Evolutionary conservation across 306 rosid species (phyloP).

Genomic region (Castanopsis chinensis): DNA sequence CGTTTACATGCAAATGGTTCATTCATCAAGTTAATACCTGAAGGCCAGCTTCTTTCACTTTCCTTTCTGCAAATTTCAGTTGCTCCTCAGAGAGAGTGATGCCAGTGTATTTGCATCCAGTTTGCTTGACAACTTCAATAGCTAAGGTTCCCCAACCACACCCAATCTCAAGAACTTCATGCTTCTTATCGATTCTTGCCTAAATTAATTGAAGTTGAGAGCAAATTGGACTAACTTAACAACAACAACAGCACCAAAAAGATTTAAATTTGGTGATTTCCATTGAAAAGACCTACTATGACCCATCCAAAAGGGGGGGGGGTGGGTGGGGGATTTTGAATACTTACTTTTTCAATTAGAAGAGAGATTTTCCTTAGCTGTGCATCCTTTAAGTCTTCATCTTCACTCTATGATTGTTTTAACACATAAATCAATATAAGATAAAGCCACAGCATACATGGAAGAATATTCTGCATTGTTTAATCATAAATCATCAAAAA

Average conservation of each 20-base stretch:
- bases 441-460: background rate
- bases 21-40: slow-evolving; percentile 45
- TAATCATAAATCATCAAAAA: background rate
- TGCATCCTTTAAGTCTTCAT: slow-evolving; percentile 74
- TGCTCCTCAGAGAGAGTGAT: slow-evolving; percentile 84
- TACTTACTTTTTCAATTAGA: slow-evolving; percentile 62
- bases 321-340: no score
- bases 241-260: background rate
- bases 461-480: slow-evolving; percentile 4
- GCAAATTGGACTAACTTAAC: background rate
- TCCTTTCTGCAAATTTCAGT: slow-evolving; percentile 65
- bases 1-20: no score
- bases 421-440: background rate
- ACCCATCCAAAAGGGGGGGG: no score
- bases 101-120: slow-evolving; percentile 87
- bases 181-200: slow-evolving; percentile 67
- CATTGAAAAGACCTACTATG: background rate
- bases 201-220: slow-evolving; percentile 19
- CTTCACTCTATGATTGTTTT: slow-evolving; percentile 43
- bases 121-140: slow-evolving; percentile 72
- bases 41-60: slow-evolving; percentile 72
- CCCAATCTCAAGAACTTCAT: slow-evolving; percentile 85
- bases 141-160: slow-evolving; percentile 97
- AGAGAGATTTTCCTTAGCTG: slow-evolving; percentile 70
- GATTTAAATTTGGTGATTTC: background rate